Conservation (phyloP, 257 asterid genomes). For the Nyctanthes arbortristis region DNA sequence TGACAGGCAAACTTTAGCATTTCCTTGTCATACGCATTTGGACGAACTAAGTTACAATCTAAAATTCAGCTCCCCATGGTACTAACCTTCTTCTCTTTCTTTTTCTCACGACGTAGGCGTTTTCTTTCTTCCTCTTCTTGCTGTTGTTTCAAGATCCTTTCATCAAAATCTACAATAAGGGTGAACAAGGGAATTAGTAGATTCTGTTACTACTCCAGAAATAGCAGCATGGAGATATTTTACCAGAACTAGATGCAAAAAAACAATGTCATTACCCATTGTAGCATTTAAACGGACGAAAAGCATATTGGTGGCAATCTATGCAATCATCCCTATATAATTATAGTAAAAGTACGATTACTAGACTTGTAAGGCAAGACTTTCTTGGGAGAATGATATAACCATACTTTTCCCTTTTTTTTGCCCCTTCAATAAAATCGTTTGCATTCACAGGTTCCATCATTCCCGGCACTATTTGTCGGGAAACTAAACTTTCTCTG, state of each 20-base stretch:
- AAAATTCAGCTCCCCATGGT: neutral
- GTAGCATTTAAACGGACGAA: neutral
- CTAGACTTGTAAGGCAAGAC: neutral
- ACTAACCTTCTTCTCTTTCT: slow-evolving; percentile 95
- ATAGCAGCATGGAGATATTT: neutral
- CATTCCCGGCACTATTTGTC: neutral
- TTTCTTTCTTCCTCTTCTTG: slow-evolving; percentile 98
- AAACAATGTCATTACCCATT: neutral
- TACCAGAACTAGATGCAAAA: neutral
- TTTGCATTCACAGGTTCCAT: too few relatives aligned
- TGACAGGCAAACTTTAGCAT: neutral
- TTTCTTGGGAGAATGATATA: neutral
- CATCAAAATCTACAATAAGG: slow-evolving; percentile 69
- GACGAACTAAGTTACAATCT: neutral
- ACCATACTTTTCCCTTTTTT: neutral
- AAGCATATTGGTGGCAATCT: neutral
- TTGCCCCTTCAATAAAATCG: too few relatives aligned
- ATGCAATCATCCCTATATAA: neutral
- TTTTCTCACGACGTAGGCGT: slow-evolving; percentile 87
- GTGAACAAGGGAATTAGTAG: slow-evolving; percentile 9
- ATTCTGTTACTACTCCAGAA: neutral
- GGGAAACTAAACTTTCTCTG: neutral
- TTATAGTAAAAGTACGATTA: neutral
- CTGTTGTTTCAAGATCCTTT: slow-evolving; percentile 84
- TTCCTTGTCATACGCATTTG: neutral